Percentiles rank a stretch among this genome's conserved stretches.
Conservation (phyloP, 345 rosid species). For the Salix viminalis region DNA sequence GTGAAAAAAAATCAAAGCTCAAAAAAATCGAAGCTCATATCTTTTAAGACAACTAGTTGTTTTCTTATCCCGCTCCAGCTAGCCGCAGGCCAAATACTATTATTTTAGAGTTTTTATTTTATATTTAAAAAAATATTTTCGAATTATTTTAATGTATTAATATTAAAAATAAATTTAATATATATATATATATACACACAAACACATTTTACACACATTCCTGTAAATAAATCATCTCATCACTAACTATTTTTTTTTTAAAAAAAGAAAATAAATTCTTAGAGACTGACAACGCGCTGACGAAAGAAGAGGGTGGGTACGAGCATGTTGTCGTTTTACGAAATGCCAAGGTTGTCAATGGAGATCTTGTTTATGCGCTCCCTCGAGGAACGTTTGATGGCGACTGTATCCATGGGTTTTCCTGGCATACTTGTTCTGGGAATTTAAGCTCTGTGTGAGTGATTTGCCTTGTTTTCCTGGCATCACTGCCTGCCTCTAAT, state of each 20-base stretch:
- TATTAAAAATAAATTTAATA: no score
- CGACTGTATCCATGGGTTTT: constrained; percentile 67
- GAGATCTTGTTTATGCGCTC: constrained; percentile 46
- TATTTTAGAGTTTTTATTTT: no score
- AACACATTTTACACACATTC: no score
- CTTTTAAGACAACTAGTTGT: no score
- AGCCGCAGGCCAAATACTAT: no score
- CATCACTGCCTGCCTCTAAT: background rate
- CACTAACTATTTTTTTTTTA: background rate
- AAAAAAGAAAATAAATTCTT: background rate
- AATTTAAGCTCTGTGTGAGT: background rate
- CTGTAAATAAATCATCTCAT: no score
- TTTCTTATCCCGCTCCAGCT: no score
- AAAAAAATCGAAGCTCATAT: no score
- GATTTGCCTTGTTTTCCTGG: background rate
- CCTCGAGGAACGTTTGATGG: constrained; percentile 72
- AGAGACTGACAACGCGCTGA: constrained; percentile 78
- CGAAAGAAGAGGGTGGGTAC: constrained; percentile 80
- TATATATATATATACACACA: no score
- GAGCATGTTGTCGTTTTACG: constrained; percentile 53
- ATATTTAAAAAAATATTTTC: no score
- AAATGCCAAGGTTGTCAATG: constrained; percentile 68
- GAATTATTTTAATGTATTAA: no score
- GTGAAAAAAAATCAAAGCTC: no score
- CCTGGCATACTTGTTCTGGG: constrained; percentile 1